These are phyloP conservation scores for Talaromyces marneffei DNA, from an alignment of 2,329 filamentous ascomycete species.

Conservation along the genomic window DNA sequence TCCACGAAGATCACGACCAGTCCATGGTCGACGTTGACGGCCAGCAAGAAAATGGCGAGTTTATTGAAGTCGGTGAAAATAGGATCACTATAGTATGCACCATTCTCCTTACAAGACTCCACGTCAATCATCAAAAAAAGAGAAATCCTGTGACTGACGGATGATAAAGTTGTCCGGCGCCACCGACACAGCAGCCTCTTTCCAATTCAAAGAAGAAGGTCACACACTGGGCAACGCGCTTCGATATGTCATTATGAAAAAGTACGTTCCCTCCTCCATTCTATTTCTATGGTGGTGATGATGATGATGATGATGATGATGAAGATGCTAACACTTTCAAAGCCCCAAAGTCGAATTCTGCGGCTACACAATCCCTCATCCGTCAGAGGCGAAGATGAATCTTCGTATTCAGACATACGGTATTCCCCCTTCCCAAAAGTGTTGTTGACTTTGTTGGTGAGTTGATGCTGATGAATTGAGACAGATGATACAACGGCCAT, in stretches of 20 bases:
- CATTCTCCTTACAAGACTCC: background rate
- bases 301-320: background rate
- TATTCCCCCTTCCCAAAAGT: slow-evolving; percentile 36
- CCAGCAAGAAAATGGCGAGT: slow-evolving; percentile 43
- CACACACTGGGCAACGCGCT: slow-evolving; percentile 94
- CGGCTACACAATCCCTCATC: slow-evolving; percentile 95
- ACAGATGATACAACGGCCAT: slow-evolving; percentile 69
- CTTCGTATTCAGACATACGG: slow-evolving; percentile 95
- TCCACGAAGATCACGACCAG: slow-evolving; percentile 38
- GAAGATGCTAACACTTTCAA: slow-evolving; percentile 14
- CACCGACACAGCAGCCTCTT: slow-evolving; percentile 80
- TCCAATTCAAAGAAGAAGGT: slow-evolving; percentile 88
- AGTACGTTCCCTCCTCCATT: slow-evolving; percentile 53
- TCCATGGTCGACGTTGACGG: slow-evolving; percentile 40
- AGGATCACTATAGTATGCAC: slow-evolving; percentile 56
- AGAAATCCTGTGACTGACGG: background rate
- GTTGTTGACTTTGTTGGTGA: background rate
- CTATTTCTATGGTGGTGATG: background rate
- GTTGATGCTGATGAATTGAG: background rate
- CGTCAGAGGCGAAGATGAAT: slow-evolving; percentile 94
- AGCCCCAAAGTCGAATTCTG: slow-evolving; percentile 97
- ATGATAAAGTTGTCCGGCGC: slow-evolving; percentile 68
- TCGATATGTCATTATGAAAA: slow-evolving; percentile 97
- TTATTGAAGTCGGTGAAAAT: slow-evolving; percentile 39
- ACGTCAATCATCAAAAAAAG: background rate